Base-by-base conservation (phyloP, 2,329 filamentous ascomycete species). In the Calonectria honghensis region DNA sequence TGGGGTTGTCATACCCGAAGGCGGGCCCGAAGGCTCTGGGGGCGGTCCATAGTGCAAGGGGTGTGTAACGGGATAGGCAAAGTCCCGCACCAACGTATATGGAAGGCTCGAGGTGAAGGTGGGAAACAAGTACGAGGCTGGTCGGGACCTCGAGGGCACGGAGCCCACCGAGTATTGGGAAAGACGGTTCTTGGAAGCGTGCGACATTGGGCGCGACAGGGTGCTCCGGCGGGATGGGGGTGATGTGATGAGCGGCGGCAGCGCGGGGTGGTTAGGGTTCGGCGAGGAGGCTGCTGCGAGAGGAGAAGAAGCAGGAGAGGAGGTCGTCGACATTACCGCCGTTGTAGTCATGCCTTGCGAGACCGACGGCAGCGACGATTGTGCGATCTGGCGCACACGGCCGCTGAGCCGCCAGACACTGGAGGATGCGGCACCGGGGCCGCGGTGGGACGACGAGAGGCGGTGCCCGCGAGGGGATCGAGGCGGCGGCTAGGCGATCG, bases 11-110 rank as follows among this genome's bases (percentile, higher is more conserved):
- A 94, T 90, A 72, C 93, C 94, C 0, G 96, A 97, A 11, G 92
- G 89, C n/a, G 92, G 91, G 68, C 89, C 87, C 67, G 92, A 93
- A 32, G 92, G 89, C 79, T 96, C 94, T 48, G 94, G 93, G 20
- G 95, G 93, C n/a, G 96, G 94, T 1, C 97, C 97, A 88, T 98
- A 98, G 87, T 98, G 97, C 85, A 98, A 90, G 54, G 95, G 96
- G 84, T 98, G 95, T 70, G 90, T 90, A 32, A 91, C 84, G 39
- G 95, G 92, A 84, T 98, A 99, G 79, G 97, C 97, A 86, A 98
- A 99, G 88, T 99, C 97, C 82, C 97, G 94, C 78, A 99, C 96
- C 57, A 95, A 89, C n/a, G 96, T 93, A 84, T 98, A 98, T 9
- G 94, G 86, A 24, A 98, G 91, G 83, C 93, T 98, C 73, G 96